These are phyloP conservation scores for Cryptococcus maquisensis DNA, from an alignment of 1,284 basidiomycete species.

Conservation along the genomic window DNA sequence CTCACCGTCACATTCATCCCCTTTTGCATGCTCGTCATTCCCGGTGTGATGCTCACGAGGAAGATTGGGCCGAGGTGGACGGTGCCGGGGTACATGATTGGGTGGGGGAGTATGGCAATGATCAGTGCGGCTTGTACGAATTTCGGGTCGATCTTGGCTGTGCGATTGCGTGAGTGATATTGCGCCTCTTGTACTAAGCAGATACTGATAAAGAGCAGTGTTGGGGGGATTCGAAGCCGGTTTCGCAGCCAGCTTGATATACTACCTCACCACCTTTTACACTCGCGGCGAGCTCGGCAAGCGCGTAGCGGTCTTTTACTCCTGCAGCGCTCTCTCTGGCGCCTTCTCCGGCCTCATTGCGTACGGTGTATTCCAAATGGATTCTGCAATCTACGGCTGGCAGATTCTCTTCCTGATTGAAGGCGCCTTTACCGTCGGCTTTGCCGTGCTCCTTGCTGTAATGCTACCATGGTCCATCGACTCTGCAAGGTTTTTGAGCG, in stretches of 20 bases:
- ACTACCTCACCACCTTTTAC: conserved; percentile 47
- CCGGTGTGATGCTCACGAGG: conserved; percentile 14
- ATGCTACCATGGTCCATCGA: background rate
- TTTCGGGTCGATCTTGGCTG: conserved; percentile 3
- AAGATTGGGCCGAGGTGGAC: conserved; percentile 13
- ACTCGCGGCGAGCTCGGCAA: conserved; percentile 54
- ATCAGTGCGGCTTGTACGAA: conserved; percentile 16
- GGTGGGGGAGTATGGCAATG: conserved; percentile 18
- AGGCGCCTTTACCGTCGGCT: background rate
- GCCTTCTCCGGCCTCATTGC: conserved; percentile 48
- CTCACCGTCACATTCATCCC: conserved; percentile 18
- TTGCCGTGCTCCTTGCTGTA: background rate
- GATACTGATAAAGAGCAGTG: background rate
- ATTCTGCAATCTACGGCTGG: conserved; percentile 52
- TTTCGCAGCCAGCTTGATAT: conserved; percentile 15
- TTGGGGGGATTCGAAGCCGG: conserved; percentile 8
- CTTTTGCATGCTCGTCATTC: conserved; percentile 9
- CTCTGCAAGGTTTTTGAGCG: background rate
- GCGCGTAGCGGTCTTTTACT: conserved; percentile 54
- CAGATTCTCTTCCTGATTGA: conserved; percentile 52
- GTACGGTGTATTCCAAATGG: conserved; percentile 54
- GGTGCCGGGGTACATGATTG: conserved; percentile 19
- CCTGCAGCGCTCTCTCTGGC: conserved; percentile 18
- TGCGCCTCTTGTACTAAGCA: background rate
- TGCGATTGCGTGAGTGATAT: conserved; percentile 10